These are phyloP conservation scores for Cicer judaicum DNA, from an alignment of 306 rosid genomes.

Conservation along the genomic window DNA sequence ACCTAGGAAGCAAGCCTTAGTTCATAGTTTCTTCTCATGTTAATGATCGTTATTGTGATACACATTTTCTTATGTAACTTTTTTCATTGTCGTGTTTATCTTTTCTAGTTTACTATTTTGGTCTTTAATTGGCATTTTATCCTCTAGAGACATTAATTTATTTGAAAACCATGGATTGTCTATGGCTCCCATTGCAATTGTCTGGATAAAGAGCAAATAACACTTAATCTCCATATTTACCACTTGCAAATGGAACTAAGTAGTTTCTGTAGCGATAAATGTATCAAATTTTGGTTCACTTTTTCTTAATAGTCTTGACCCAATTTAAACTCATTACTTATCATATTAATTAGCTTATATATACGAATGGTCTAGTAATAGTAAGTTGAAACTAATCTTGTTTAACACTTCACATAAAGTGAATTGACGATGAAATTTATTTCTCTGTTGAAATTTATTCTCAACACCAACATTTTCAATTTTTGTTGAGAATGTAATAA, in stretches of 20 bases:
- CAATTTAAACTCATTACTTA: constrained; percentile 10
- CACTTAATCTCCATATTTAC: no score
- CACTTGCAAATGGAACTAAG: neutral
- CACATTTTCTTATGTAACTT: no score
- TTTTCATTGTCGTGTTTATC: no score
- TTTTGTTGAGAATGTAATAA: constrained; percentile 68
- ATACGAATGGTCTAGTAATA: neutral
- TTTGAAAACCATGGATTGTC: no score
- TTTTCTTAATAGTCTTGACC: constrained; percentile 12
- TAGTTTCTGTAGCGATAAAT: neutral
- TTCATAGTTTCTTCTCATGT: no score
- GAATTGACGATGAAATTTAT: neutral
- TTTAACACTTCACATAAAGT: constrained; percentile 20
- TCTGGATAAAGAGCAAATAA: no score
- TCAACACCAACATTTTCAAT: constrained; percentile 61
- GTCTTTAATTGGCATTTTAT: no score
- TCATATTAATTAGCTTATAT: constrained; percentile 3
- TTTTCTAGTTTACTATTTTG: no score
- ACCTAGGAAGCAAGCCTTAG: no score
- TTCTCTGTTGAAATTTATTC: constrained; percentile 1
- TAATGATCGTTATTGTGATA: no score
- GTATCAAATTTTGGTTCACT: neutral
- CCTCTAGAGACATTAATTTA: no score
- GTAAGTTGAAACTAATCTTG: neutral
- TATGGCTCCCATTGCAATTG: no score